Conservation (phyloP, 2,329 filamentous ascomycete genomes). For the Sporothrix humicola region DNA sequence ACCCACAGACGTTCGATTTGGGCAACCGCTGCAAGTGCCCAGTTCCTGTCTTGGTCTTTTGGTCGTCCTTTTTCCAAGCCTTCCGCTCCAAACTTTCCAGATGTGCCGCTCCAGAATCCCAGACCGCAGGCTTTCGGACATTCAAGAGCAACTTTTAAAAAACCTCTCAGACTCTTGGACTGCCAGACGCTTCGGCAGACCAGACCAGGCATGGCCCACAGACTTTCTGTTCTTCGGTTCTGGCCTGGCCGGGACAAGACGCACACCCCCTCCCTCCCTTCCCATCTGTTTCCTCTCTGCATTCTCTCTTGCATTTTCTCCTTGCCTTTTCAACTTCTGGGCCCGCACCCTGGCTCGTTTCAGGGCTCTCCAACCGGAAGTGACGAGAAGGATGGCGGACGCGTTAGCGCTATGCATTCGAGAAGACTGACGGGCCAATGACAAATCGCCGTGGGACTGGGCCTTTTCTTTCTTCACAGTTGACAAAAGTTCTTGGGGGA, state of each 20-base stretch:
- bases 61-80: neutral
- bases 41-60: neutral
- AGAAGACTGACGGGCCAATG: conserved; percentile 25
- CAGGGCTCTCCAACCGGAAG: conserved; percentile 25
- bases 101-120: conserved; percentile 23
- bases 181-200: conserved; percentile 9
- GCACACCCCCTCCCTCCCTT: conserved; percentile 1
- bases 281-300: neutral
- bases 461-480: neutral
- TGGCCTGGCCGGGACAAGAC: neutral
- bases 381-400: conserved; percentile 22
- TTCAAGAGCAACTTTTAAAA: neutral
- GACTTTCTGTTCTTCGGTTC: neutral
- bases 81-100: conserved; percentile 4
- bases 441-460: conserved; percentile 3
- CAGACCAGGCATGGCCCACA: neutral
- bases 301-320: neutral
- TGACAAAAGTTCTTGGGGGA: neutral
- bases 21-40: conserved; percentile 7
- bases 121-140: conserved; percentile 19
- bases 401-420: conserved; percentile 24
- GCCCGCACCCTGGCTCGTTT: conserved; percentile 22
- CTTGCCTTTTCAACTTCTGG: neutral
- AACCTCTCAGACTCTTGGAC: neutral
- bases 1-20: conserved; percentile 25